Conservation (phyloP, 495 filamentous ascomycete species). For the Hyaloscypha hepaticicola region DNA sequence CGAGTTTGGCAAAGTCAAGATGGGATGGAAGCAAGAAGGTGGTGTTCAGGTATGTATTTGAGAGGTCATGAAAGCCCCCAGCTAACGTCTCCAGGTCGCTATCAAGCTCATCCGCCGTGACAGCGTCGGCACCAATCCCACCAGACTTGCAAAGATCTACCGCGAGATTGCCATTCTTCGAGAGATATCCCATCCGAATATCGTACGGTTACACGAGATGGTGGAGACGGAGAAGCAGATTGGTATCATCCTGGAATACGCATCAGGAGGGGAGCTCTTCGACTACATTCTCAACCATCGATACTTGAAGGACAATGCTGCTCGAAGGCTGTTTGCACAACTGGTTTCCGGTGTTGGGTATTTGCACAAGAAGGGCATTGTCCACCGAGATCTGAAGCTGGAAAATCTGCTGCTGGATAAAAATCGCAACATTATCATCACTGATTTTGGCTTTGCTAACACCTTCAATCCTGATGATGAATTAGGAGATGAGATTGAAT, state of each 20-base stretch:
- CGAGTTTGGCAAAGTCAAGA: constrained; percentile 98
- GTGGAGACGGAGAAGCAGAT: constrained; percentile 95
- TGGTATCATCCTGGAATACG: constrained; percentile 97
- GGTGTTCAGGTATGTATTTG: constrained; percentile 62
- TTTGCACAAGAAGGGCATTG: constrained; percentile 98
- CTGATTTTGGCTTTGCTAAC: constrained; percentile 98
- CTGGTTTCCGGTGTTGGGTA: constrained; percentile 96
- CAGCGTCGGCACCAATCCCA: constrained; percentile 79
- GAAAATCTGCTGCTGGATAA: constrained; percentile 95
- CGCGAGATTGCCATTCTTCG: constrained; percentile 90
- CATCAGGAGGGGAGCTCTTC: constrained; percentile 95
- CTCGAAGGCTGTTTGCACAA: constrained; percentile 90
- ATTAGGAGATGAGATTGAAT: constrained; percentile 84
- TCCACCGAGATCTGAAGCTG: constrained; percentile 95
- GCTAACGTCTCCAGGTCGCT: constrained; percentile 62
- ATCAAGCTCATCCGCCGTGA: constrained; percentile 98
- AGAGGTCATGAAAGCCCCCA: constrained; percentile 13
- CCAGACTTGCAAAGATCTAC: constrained; percentile 91
- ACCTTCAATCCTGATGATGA: constrained; percentile 91
- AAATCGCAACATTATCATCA: constrained; percentile 98
- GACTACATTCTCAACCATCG: constrained; percentile 97
- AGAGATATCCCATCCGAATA: constrained; percentile 89
- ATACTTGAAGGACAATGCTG: constrained; percentile 90
- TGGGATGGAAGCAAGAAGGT: constrained; percentile 98
- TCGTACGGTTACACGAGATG: constrained; percentile 97